Evolutionary conservation across 2,329 filamentous ascomycete species (phyloP).

Genomic region (Cladorrhinum sp.): DNA sequence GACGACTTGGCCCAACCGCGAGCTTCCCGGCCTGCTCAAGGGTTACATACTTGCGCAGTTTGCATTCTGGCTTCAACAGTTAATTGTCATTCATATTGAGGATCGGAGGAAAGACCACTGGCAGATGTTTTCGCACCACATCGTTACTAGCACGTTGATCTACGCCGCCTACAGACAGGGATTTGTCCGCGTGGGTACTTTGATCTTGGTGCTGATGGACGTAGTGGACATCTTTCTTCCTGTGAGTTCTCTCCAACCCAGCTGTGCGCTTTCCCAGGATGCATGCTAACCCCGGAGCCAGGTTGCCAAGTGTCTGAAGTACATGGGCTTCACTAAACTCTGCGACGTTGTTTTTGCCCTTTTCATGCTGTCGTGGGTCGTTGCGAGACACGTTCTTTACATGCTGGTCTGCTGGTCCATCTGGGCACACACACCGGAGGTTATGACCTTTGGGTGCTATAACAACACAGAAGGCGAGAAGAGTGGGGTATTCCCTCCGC

Average conservation of each 20-base stretch:
- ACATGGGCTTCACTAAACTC: constrained; percentile 68
- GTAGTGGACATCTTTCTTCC: constrained; percentile 85
- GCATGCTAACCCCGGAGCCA: constrained; percentile 34
- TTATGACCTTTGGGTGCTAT: constrained; percentile 71
- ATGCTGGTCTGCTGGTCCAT: constrained; percentile 78
- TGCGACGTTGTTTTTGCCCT: constrained; percentile 83
- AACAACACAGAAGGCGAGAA: constrained; percentile 54
- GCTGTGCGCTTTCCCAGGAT: background rate
- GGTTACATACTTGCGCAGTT: constrained; percentile 87
- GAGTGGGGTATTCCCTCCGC: constrained; percentile 49
- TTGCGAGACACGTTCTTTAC: constrained; percentile 79
- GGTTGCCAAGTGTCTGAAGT: constrained; percentile 92
- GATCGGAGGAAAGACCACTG: constrained; percentile 90
- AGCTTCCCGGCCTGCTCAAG: constrained; percentile 73
- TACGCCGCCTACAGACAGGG: constrained; percentile 82
- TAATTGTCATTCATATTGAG: constrained; percentile 91
- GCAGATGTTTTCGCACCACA: constrained; percentile 94
- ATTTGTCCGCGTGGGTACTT: constrained; percentile 80
- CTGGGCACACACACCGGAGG: constrained; percentile 59
- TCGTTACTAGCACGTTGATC: constrained; percentile 81
- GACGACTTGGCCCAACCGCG: constrained; percentile 77
- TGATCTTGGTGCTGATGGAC: constrained; percentile 91
- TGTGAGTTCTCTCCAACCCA: constrained; percentile 48
- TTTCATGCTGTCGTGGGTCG: constrained; percentile 83
- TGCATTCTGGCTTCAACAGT: constrained; percentile 91